Percentiles rank a stretch among this genome's conserved stretches.
Conservation (phyloP, 2,329 filamentous ascomycete genomes). For the Exophiala mesophila region DNA sequence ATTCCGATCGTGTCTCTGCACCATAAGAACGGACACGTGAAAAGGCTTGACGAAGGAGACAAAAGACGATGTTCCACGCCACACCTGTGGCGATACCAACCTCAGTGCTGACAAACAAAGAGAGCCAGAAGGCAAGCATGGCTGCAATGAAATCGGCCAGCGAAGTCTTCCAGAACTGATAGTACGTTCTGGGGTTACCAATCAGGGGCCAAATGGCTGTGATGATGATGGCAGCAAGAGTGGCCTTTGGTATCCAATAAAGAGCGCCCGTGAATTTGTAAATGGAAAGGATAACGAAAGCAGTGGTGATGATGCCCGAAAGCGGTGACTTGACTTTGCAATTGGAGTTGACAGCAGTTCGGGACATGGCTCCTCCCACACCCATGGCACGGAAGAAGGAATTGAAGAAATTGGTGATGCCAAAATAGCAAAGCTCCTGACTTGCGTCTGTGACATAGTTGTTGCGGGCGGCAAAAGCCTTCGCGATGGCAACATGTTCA, state of each 20-base stretch:
- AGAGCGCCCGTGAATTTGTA: conserved; percentile 58
- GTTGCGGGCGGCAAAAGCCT: conserved; percentile 59
- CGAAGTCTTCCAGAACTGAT: conserved; percentile 60
- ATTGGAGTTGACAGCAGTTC: conserved; percentile 63
- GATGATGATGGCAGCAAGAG: conserved; percentile 62
- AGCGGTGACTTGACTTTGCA: conserved; percentile 59
- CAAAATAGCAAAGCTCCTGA: conserved; percentile 62
- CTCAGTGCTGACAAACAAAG: conserved; percentile 57
- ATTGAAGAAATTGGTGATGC: conserved; percentile 59
- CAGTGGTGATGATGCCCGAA: conserved; percentile 56
- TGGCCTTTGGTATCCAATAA: conserved; percentile 65
- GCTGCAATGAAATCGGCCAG: conserved; percentile 60
- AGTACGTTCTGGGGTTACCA: conserved; percentile 54
- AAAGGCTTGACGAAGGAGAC: conserved; percentile 57
- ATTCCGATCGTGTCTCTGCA: conserved; percentile 29
- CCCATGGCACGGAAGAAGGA: conserved; percentile 62
- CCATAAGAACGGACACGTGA: conserved; percentile 36
- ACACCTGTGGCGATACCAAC: conserved; percentile 57
- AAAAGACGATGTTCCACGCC: conserved; percentile 60
- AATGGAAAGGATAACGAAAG: conserved; percentile 57
- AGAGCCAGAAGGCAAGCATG: conserved; percentile 61
- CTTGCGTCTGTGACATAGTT: conserved; percentile 60
- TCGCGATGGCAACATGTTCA: conserved; percentile 61
- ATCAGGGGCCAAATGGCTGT: conserved; percentile 61
- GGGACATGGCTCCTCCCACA: conserved; percentile 62